These are phyloP conservation scores for Parathielavia appendiculata DNA, from an alignment of 495 filamentous ascomycete genomes.

Conservation along the genomic window DNA sequence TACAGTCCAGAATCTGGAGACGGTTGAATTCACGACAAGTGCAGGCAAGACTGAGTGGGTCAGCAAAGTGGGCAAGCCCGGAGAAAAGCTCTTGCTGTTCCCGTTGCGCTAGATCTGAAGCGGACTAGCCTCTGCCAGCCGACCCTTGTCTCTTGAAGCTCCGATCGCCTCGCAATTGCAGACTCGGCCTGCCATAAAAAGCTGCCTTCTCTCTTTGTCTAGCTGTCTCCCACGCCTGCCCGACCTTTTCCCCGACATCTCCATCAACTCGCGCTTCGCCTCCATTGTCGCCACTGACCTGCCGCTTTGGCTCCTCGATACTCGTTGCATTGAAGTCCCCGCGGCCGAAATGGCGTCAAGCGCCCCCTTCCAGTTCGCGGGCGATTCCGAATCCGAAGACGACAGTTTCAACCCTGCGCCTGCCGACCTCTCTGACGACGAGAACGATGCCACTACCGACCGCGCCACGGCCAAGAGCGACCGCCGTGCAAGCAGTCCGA, in stretches of 20 bases:
- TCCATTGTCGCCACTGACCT: not conserved
- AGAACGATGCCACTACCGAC: slow-evolving; percentile 29
- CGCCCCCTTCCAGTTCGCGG: slow-evolving; percentile 23
- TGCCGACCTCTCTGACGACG: slow-evolving; percentile 63
- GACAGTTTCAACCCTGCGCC: slow-evolving; percentile 76
- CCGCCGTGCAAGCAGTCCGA: slow-evolving; percentile 25
- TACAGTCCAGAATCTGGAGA: too few relatives aligned
- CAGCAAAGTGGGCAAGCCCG: not conserved
- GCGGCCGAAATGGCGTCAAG: slow-evolving; percentile 28
- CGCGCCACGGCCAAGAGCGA: slow-evolving; percentile 6
- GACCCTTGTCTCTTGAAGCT: slow-evolving; percentile 10
- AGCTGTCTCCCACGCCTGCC: not conserved
- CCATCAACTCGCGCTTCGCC: not conserved
- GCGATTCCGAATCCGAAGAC: slow-evolving; percentile 65
- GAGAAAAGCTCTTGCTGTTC: slow-evolving; percentile 9
- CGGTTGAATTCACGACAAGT: too few relatives aligned
- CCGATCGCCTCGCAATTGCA: slow-evolving; percentile 5
- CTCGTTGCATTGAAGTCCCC: not conserved
- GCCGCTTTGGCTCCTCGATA: not conserved
- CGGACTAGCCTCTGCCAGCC: not conserved
- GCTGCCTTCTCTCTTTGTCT: slow-evolving; percentile 9
- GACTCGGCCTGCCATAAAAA: slow-evolving; percentile 12
- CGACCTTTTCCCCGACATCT: not conserved
- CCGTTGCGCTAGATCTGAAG: not conserved
- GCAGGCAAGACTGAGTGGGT: too few relatives aligned